phyloP scores from a whole-genome alignment of 352 stramenopile genomes.

The Phytopythium helicoides region DNA sequence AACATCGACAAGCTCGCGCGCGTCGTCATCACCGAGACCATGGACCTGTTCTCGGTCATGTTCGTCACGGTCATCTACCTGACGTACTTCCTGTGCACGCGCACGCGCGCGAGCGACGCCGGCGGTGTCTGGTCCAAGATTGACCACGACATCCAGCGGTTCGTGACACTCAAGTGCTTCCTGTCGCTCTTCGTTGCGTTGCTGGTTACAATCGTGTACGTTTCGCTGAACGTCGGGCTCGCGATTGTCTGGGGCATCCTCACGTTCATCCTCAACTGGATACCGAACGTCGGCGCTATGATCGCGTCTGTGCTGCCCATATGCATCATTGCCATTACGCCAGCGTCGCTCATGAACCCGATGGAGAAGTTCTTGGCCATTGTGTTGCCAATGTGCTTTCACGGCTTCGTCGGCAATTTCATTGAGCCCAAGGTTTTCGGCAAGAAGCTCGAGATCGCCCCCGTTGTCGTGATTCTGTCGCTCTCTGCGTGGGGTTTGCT shows the following conservation, averaged over 20 bases:
- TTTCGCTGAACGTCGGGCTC: constrained; percentile 84
- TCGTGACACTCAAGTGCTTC: constrained; percentile 88
- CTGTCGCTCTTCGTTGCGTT: constrained; percentile 85
- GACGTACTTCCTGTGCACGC: constrained; percentile 86
- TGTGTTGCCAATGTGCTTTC: constrained; percentile 82
- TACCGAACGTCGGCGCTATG: constrained; percentile 87
- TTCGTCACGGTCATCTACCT: constrained; percentile 90
- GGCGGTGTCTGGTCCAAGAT: constrained; percentile 88
- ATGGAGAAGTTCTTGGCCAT: constrained; percentile 90
- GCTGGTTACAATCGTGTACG: constrained; percentile 87
- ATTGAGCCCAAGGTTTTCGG: constrained; percentile 88
- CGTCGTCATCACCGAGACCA: constrained; percentile 83
- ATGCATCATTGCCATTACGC: constrained; percentile 87
- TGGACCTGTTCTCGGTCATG: constrained; percentile 89
- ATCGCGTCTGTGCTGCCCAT: constrained; percentile 82
- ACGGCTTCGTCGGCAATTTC: constrained; percentile 90
- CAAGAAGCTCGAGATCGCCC: constrained; percentile 84
- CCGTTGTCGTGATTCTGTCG: constrained; percentile 84
- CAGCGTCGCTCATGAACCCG: constrained; percentile 78
- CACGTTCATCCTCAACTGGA: constrained; percentile 90
- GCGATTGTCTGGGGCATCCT: constrained; percentile 88
- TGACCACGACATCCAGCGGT: constrained; percentile 86
- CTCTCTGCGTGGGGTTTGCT: constrained; percentile 86
- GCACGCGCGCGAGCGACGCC: constrained; percentile 78
- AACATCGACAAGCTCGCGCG: constrained; percentile 88